phyloP scores from a whole-genome alignment of 1,284 basidiomycete species.

The Paramarasmius palmivorus region DNA sequence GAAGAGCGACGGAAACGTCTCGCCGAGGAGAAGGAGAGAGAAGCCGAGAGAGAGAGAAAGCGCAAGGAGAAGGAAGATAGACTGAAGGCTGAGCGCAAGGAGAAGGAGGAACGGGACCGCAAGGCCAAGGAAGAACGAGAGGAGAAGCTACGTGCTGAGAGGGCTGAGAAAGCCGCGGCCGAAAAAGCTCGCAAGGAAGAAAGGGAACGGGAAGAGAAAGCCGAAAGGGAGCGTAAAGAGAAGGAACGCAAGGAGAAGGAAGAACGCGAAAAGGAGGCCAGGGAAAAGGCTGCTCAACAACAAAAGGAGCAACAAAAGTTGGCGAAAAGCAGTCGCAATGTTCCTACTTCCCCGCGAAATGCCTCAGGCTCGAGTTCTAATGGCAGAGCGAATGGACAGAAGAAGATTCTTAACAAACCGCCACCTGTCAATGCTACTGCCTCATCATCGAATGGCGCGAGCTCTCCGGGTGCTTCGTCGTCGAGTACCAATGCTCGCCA shows the following conservation, averaged over 20 bases:
- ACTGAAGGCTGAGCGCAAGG: constrained; percentile 61
- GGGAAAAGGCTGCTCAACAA: constrained; percentile 44
- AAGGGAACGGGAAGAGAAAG: constrained; percentile 36
- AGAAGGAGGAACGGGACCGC: constrained; percentile 66
- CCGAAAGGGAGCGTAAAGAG: constrained; percentile 46
- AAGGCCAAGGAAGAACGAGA: constrained; percentile 60
- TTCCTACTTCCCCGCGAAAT: constrained; percentile 48
- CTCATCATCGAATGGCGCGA: constrained; percentile 9
- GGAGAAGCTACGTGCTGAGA: constrained; percentile 54
- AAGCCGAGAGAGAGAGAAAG: constrained; percentile 48
- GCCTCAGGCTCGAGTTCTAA: constrained; percentile 49
- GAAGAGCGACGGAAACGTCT: constrained; percentile 10
- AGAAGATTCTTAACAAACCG: constrained; percentile 47
- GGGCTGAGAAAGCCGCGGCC: constrained; percentile 28
- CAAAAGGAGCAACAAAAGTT: constrained; percentile 44
- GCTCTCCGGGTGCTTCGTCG: constrained; percentile 1
- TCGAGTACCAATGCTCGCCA: constrained; percentile 21
- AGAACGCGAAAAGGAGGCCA: constrained; percentile 56
- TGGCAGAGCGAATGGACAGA: constrained; percentile 38
- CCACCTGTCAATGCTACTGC: constrained; percentile 27
- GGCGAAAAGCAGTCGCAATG: constrained; percentile 24
- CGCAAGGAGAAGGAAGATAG: constrained; percentile 74
- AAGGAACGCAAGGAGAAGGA: constrained; percentile 49
- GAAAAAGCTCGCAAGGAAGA: constrained; percentile 41
- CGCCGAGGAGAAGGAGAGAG: constrained; percentile 62